These are phyloP conservation scores for Cucurbita ficifolia DNA, from an alignment of 306 rosid genomes.

Conservation along the genomic window DNA sequence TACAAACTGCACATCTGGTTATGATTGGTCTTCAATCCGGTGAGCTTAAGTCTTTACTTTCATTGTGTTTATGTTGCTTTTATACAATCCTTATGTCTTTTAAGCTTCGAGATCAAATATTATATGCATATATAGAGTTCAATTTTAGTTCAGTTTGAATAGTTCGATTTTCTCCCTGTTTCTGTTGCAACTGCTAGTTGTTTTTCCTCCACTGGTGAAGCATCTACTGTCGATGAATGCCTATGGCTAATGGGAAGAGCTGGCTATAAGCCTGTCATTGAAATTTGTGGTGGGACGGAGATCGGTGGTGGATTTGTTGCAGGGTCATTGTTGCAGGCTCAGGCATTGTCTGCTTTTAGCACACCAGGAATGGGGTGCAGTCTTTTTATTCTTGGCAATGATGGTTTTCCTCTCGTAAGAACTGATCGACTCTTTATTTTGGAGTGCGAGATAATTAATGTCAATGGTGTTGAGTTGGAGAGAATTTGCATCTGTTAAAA, in stretches of 20 bases:
- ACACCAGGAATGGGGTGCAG: slow-evolving; percentile 82
- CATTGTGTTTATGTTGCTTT: not conserved
- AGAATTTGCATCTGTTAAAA: not conserved
- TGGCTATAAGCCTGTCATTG: slow-evolving; percentile 76
- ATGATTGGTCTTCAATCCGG: slow-evolving; percentile 85
- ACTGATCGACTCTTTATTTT: slow-evolving; percentile 5
- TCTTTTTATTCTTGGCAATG: slow-evolving; percentile 60
- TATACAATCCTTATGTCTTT: not conserved
- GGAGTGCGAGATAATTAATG: not conserved
- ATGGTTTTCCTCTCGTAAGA: slow-evolving; percentile 66
- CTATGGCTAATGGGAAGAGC: slow-evolving; percentile 98
- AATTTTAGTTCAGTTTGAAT: not conserved
- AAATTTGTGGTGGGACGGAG: slow-evolving; percentile 94
- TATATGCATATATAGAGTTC: not conserved
- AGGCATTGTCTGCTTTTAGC: slow-evolving; percentile 88
- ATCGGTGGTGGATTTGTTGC: slow-evolving; percentile 78
- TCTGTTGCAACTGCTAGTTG: slow-evolving; percentile 34
- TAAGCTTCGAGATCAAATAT: not conserved
- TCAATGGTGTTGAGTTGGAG: not conserved
- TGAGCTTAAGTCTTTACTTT: slow-evolving; percentile 17
- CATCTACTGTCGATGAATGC: slow-evolving; percentile 77
- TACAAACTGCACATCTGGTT: slow-evolving; percentile 47
- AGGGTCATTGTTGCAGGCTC: slow-evolving; percentile 79
- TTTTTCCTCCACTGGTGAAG: slow-evolving; percentile 85
- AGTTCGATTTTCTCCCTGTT: not conserved